A percentile compares a stretch with the other conserved stretches of the same genome.
phyloP scores from a whole-genome alignment of 2,329 filamentous ascomycete species.

The Cercospora canescens region DNA sequence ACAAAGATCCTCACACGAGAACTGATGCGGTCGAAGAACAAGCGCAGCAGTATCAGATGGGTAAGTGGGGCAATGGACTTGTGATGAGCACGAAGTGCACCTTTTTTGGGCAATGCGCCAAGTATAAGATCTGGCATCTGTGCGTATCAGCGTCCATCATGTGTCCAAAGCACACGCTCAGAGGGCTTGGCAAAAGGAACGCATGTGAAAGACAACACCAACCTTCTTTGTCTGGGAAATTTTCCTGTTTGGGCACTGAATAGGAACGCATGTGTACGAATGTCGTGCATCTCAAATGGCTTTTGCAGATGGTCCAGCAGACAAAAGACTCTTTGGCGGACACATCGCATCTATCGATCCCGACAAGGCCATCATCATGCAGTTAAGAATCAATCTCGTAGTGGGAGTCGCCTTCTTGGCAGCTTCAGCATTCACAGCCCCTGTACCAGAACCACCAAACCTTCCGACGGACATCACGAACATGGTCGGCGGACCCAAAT shows the following conservation, averaged over 20 bases:
- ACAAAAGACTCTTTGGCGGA: not conserved
- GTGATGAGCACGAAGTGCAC: conserved; percentile 2
- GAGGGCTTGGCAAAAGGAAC: not conserved
- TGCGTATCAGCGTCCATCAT: not conserved
- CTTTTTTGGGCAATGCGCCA: not conserved
- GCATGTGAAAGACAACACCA: not conserved
- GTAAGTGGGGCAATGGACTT: conserved; percentile 26
- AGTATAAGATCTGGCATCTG: not conserved
- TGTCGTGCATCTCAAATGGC: not conserved
- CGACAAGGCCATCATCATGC: not conserved
- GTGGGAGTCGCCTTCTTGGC: not conserved
- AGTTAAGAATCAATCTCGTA: not conserved
- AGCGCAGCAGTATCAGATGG: conserved; percentile 26
- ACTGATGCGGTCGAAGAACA: conserved; percentile 25
- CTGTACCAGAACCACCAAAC: not conserved
- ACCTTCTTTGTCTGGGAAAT: not conserved
- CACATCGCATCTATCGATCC: not conserved
- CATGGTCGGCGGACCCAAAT: conserved; percentile 1
- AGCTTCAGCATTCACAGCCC: not conserved
- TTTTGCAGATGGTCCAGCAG: not conserved
- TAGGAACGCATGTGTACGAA: not conserved
- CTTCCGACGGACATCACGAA: conserved; percentile 2
- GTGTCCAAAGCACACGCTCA: not conserved
- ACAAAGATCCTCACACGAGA: conserved; percentile 25
- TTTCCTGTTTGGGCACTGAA: conserved; percentile 4